Percentiles rank a stretch among this genome's conserved stretches.
Conservation (phyloP, 2,329 filamentous ascomycete genomes). For the Sphaerulina vaccinii region DNA sequence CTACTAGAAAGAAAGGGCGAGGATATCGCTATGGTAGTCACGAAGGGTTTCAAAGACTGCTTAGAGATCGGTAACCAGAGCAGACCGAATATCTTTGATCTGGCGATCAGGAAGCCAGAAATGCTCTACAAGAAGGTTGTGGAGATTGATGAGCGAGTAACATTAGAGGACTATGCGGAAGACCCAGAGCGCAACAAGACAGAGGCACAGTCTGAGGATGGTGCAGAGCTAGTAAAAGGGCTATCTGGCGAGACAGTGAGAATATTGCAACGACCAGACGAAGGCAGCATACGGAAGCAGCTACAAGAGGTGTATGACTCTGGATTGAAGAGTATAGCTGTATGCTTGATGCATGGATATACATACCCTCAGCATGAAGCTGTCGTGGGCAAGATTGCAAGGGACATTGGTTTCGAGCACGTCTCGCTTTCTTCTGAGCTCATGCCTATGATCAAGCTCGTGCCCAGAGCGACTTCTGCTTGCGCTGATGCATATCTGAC, state of each 20-base stretch:
- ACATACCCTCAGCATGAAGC: conserved; percentile 86
- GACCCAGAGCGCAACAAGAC: conserved; percentile 68
- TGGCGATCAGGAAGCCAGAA: conserved; percentile 83
- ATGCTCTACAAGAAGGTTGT: conserved; percentile 81
- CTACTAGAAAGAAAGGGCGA: conserved; percentile 88
- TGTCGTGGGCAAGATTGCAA: conserved; percentile 71
- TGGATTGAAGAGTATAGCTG: conserved; percentile 78
- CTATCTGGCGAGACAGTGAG: conserved; percentile 73
- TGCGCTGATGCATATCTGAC: conserved; percentile 80
- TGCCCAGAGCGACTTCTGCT: conserved; percentile 71
- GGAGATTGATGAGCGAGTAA: conserved; percentile 89
- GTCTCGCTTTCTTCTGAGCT: conserved; percentile 77
- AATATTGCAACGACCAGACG: conserved; percentile 63
- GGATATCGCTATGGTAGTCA: conserved; percentile 82
- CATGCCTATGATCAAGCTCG: conserved; percentile 86
- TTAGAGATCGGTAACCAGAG: conserved; percentile 88
- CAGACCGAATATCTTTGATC: conserved; percentile 84
- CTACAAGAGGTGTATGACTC: conserved; percentile 66
- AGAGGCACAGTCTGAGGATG: conserved; percentile 48
- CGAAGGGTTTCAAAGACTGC: conserved; percentile 83
- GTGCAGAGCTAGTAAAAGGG: conserved; percentile 64
- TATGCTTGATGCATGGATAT: conserved; percentile 90
- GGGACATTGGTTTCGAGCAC: conserved; percentile 78
- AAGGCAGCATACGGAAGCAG: conserved; percentile 57
- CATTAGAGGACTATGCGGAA: conserved; percentile 87